phyloP scores from a whole-genome alignment of 2,329 filamentous ascomycete genomes.

The Microdochium nivale region DNA sequence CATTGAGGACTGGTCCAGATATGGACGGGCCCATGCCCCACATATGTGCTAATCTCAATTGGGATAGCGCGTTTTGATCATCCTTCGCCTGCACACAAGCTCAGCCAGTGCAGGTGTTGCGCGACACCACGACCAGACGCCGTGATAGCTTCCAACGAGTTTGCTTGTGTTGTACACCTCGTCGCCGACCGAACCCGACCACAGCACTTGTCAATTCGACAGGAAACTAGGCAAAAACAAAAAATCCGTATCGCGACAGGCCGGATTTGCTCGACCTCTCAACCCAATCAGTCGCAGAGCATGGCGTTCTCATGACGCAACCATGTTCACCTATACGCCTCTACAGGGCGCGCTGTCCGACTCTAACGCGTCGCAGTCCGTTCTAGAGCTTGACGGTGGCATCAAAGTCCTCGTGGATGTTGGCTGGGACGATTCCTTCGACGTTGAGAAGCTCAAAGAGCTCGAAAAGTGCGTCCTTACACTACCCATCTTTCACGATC shows the following conservation, averaged over 20 bases:
- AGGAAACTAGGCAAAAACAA: neutral
- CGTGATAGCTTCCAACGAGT: too few species aligned
- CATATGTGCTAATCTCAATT: too few species aligned
- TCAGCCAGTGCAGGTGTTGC: too few species aligned
- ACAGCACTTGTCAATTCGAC: too few species aligned
- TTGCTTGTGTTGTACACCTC: too few species aligned
- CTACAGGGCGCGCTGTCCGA: slow-evolving; percentile 85
- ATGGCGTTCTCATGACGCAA: slow-evolving; percentile 15
- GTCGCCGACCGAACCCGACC: too few species aligned
- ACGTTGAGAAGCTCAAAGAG: slow-evolving; percentile 71
- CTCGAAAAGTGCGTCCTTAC: slow-evolving; percentile 67
- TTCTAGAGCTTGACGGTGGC: slow-evolving; percentile 91
- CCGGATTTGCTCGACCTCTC: neutral
- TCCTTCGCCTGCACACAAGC: too few species aligned
- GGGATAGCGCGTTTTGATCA: too few species aligned
- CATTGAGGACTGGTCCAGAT: too few species aligned
- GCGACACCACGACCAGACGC: too few species aligned
- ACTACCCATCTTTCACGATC: too few species aligned
- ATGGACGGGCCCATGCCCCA: too few species aligned
- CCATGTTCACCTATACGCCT: slow-evolving; percentile 94
- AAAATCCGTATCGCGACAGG: neutral
- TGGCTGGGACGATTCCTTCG: slow-evolving; percentile 92
- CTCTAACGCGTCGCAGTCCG: slow-evolving; percentile 84
- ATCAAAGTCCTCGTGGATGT: slow-evolving; percentile 93
- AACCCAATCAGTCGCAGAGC: neutral